Evolutionary conservation across 2,329 filamentous ascomycete genomes (phyloP), one percentile per base, ranked within the genome.

Genomic region (Cladophialophora bantiana): DNA sequence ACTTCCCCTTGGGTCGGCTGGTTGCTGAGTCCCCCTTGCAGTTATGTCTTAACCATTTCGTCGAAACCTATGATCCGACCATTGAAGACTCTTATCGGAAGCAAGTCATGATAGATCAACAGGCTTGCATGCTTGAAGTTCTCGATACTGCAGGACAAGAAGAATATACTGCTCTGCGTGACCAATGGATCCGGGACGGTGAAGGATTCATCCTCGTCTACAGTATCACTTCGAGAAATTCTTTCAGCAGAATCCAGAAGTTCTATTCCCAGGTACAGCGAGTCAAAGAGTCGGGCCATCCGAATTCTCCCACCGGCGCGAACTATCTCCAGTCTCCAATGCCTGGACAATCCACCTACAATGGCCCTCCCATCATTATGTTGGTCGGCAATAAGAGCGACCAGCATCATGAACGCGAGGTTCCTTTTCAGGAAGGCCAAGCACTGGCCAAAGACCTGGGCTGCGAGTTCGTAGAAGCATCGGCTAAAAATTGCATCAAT

Each of bases 321-420:
- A 81, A 80, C 63, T 83, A 84, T 68, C 75, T 83, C 32, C 76
- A 77, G 34, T 89, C 77, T 74, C 87, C 73, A 62, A 78, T 81
- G 68, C 77, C 74, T 79, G 82, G 76, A 80, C 79, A 77, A 7
- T 81, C 86, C 35, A 65, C 75, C 58, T 69, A 78, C 45, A 69
- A 70, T 54, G 74, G 73, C 77, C 32, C 87, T 87, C 93, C 95
- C 15, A 95, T 95, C 55, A 92, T 99, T 75, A 98, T 99, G 95
- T 86, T 99, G 35, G 95, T 99, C 40, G 95, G 95, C 72, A 98
- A 99, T 85, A 99, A 99, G 83, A 96, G 93, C 81, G 95, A 99
- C 81, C 88, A 95, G 75, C 93, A 96, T 55, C 96, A 94, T 34
- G 95, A 98, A 81, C 89, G 95, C 72, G 94, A 97, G 76, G 95